These are phyloP conservation scores for Annulohypoxylon nitens DNA, from an alignment of 495 filamentous ascomycete species.

Conservation along the genomic window DNA sequence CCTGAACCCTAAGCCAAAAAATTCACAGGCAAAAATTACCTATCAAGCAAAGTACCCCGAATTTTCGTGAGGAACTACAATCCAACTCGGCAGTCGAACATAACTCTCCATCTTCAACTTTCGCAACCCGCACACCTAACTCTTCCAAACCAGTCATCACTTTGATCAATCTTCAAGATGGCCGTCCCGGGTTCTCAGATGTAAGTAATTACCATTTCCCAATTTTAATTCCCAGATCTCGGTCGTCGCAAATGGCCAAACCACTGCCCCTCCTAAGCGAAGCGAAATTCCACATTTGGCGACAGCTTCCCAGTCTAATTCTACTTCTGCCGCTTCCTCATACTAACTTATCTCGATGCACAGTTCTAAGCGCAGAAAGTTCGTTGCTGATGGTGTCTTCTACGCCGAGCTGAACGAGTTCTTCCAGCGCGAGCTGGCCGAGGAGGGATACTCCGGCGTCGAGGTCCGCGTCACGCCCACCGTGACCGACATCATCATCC, in stretches of 20 bases:
- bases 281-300: slow-evolving; percentile 7
- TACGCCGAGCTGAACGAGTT: slow-evolving; percentile 99
- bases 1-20: slow-evolving; percentile 51
- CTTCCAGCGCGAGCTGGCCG: slow-evolving; percentile 99
- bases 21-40: slow-evolving; percentile 38
- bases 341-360: slow-evolving; percentile 37
- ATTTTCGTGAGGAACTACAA: slow-evolving; percentile 38
- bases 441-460: slow-evolving; percentile 99
- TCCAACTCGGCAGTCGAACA: slow-evolving; percentile 37
- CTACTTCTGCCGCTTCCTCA: background rate
- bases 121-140: slow-evolving; percentile 26
- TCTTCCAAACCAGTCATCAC: slow-evolving; percentile 46
- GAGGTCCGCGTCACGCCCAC: slow-evolving; percentile 99
- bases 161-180: slow-evolving; percentile 60
- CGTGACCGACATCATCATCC: slow-evolving; percentile 99
- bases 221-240: background rate
- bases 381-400: slow-evolving; percentile 99
- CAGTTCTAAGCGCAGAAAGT: slow-evolving; percentile 99
- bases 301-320: slow-evolving; percentile 10
- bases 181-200: slow-evolving; percentile 65
- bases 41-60: slow-evolving; percentile 39
- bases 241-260: background rate
- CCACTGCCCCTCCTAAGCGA: slow-evolving; percentile 15
- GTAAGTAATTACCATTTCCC: slow-evolving; percentile 57
- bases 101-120: slow-evolving; percentile 31